A percentile compares a stretch with the other conserved stretches of the same genome.
phyloP scores from a whole-genome alignment of 129 eudicot species.

The Ambrosia artemisiifolia region DNA sequence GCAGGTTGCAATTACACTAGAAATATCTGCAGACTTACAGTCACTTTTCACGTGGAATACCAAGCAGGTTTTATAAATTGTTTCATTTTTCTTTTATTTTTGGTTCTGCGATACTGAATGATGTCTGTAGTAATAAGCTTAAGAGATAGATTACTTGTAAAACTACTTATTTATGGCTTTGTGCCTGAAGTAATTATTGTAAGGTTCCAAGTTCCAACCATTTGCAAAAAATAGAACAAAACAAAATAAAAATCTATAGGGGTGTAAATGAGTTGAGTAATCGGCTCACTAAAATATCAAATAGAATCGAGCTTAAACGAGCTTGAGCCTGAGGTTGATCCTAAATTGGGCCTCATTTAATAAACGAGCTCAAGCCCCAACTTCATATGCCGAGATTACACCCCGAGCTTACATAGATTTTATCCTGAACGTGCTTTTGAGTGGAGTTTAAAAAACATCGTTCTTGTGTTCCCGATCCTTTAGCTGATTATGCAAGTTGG shows the following conservation, averaged over 20 bases:
- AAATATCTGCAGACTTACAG: slow-evolving; percentile 75
- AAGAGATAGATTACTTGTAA: neutral
- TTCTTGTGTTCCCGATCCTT: neutral
- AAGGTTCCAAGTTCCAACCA: slow-evolving; percentile 18
- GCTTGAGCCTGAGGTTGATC: too few species aligned
- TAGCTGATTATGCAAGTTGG: too few species aligned
- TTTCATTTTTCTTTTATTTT: neutral
- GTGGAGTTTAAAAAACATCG: neutral
- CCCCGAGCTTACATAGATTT: too few species aligned
- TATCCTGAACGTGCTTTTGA: neutral
- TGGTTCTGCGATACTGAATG: neutral
- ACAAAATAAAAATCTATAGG: neutral
- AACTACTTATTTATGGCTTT: neutral
- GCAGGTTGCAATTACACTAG: slow-evolving; percentile 80
- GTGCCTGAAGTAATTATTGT: neutral
- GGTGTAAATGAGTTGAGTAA: too few species aligned
- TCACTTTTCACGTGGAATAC: slow-evolving; percentile 97
- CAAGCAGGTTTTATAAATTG: slow-evolving; percentile 57
- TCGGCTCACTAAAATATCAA: too few species aligned
- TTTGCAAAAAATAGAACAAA: neutral
- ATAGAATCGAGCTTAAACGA: too few species aligned
- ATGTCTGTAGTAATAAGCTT: neutral
- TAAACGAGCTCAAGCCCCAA: too few species aligned
- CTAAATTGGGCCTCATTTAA: too few species aligned
- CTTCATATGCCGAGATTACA: too few species aligned